A percentile compares a stretch with the other conserved stretches of the same genome.
phyloP scores from a whole-genome alignment of 2,329 filamentous ascomycete genomes.

The Alternaria angustiovoidea region DNA sequence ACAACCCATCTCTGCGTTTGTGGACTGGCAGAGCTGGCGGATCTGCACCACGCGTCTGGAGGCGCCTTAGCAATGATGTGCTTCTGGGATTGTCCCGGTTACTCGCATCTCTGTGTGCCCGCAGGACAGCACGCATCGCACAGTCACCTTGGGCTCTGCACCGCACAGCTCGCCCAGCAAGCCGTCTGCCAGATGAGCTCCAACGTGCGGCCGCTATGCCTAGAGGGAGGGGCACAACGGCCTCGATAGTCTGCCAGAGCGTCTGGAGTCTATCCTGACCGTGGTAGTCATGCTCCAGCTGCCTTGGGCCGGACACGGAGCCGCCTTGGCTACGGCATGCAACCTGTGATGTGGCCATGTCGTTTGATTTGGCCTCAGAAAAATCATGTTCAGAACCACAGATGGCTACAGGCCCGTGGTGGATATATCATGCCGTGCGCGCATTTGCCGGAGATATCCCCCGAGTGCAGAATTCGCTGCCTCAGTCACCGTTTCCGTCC shows the following conservation, averaged over 20 bases:
- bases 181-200: constrained; percentile 27
- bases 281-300: constrained; percentile 5
- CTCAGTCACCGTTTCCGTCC: constrained; percentile 24
- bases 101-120: constrained; percentile 31
- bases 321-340: constrained; percentile 24
- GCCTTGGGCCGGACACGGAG: constrained; percentile 8
- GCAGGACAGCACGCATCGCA: constrained; percentile 26
- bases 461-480: constrained; percentile 28
- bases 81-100: constrained; percentile 40
- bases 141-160: constrained; percentile 28
- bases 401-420: constrained; percentile 17
- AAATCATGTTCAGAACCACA: constrained; percentile 18
- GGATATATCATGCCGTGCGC: constrained; percentile 20
- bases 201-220: constrained; percentile 25
- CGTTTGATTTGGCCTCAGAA: constrained; percentile 11
- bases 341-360: constrained; percentile 23
- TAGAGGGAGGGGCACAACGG: constrained; percentile 27
- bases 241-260: constrained; percentile 16
- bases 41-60: constrained; percentile 31
- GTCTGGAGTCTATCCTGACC: constrained; percentile 4
- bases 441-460: constrained; percentile 11
- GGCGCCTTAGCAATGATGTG: constrained; percentile 32
- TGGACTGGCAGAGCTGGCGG: constrained; percentile 21
- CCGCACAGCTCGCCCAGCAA: constrained; percentile 20
- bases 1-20: constrained; percentile 10